These are phyloP conservation scores for Amesomyces nigricolor DNA, from an alignment of 2,329 filamentous ascomycete genomes.

Conservation along the genomic window DNA sequence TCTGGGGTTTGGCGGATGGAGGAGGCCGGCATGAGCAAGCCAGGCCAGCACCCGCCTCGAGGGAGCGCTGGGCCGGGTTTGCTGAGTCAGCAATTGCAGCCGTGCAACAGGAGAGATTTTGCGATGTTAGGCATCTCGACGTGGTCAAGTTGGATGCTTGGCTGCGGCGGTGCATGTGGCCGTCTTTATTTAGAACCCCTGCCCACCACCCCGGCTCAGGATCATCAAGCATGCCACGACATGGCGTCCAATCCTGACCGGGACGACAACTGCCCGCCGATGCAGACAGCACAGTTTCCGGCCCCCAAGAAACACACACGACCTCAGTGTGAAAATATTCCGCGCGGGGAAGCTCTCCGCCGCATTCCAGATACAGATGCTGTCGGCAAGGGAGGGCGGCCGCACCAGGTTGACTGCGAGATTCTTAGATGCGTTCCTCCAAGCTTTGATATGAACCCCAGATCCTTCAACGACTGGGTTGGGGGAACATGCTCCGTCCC, in stretches of 20 bases:
- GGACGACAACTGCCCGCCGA: too few relatives aligned
- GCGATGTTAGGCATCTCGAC: background rate
- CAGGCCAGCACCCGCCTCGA: too few relatives aligned
- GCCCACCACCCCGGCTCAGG: background rate
- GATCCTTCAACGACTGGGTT: slow-evolving; percentile 10
- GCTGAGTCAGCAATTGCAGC: too few relatives aligned
- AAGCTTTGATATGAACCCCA: background rate
- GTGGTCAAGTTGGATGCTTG: background rate
- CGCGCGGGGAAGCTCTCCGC: slow-evolving; percentile 10
- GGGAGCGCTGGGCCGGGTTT: too few relatives aligned
- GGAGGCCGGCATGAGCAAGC: too few relatives aligned
- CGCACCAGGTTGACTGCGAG: background rate
- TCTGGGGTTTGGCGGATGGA: too few relatives aligned
- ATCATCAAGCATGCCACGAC: background rate
- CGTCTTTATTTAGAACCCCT: slow-evolving; percentile 15
- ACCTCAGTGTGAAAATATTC: slow-evolving; percentile 4
- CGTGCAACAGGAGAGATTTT: too few relatives aligned
- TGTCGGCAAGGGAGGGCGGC: background rate
- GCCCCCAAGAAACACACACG: background rate
- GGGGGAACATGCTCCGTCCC: slow-evolving; percentile 2
- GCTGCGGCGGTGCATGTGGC: slow-evolving; percentile 9
- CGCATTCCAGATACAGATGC: background rate
- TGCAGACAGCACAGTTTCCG: background rate
- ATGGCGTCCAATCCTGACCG: background rate
- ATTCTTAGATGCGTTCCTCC: background rate